Evolutionary conservation across 2,329 filamentous ascomycete genomes (phyloP), one percentile per base, ranked within the genome.

Genomic region (Dendrostoma leiphaemia): DNA sequence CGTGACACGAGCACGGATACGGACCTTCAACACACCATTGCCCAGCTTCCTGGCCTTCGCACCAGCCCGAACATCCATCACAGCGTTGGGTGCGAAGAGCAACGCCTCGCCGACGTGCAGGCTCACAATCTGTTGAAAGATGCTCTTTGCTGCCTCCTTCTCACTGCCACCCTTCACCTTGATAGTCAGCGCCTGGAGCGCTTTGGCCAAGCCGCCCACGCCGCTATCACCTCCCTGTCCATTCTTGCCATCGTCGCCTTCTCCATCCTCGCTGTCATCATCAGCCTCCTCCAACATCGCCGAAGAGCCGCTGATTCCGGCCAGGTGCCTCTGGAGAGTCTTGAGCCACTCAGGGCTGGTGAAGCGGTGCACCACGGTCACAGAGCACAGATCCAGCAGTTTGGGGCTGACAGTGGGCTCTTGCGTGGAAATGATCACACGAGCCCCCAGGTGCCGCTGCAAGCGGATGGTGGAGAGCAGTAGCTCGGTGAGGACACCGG

Each of bases 301-400:
- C 1, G 60, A 56, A 1, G 59, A 59, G 2, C 56, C 53, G 6
- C 60, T 63, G 12, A 66, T 63, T 2, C 67, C 67, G 0, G 68
- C 67, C 8, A 70, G 51, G 21, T 71, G 67, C 28, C 53, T 61
- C 31, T 60, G 59, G 8, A 70, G 60, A 12, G 63, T 57, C 3
- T 48, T 56, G 17, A 69, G 60, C 67, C 67, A 70, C 46, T 68
- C 66, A 1, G 69, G 69, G 17, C 66, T 70, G 0, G 45, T 83
- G 66, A 92, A 92, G 0, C 85, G 78, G 63, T 92, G 88, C 0
- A 91, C 83, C 15, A 91, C 76, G 0, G 83, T 88, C n/a, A 89
- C 71, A 1, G 82, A 85, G 66, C 85, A 91, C 0, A 93, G 73
- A 50, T 90, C 87, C 0, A 93, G 75, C 0, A 94, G 76, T 15